These are phyloP conservation scores for Penicillium frequentans DNA, from an alignment of 2,329 filamentous ascomycete species.

Conservation along the genomic window DNA sequence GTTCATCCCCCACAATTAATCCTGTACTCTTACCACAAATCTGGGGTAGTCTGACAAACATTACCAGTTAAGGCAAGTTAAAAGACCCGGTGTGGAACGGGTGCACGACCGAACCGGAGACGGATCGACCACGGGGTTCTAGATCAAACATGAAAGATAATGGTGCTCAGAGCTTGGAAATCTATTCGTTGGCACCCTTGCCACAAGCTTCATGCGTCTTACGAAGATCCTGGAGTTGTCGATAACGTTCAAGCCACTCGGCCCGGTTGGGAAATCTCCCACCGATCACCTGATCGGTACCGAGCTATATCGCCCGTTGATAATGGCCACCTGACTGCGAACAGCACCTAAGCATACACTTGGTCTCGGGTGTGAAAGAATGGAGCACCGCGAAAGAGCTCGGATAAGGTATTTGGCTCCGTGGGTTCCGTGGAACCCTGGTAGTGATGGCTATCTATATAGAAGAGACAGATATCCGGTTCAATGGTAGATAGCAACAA, in stretches of 20 bases:
- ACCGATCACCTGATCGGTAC: slow-evolving; percentile 26
- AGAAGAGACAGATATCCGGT: slow-evolving; percentile 14
- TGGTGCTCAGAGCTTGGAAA: background rate
- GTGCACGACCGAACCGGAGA: slow-evolving; percentile 9
- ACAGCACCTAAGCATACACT: slow-evolving; percentile 10
- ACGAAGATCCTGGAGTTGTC: background rate
- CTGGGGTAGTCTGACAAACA: background rate
- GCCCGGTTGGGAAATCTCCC: slow-evolving; percentile 8
- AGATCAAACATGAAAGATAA: slow-evolving; percentile 4
- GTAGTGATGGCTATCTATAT: slow-evolving; percentile 17
- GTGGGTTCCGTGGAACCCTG: slow-evolving; percentile 8
- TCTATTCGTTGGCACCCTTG: slow-evolving; percentile 6
- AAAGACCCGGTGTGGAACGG: slow-evolving; percentile 9
- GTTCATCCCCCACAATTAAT: background rate
- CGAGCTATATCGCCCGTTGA: slow-evolving; percentile 17
- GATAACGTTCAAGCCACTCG: slow-evolving; percentile 22
- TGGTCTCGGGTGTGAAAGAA: slow-evolving; percentile 11
- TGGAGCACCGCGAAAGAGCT: slow-evolving; percentile 6
- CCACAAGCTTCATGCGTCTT: background rate
- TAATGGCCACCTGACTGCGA: slow-evolving; percentile 17
- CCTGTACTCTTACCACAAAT: background rate
- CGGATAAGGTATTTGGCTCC: slow-evolving; percentile 7
- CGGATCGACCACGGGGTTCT: slow-evolving; percentile 4
- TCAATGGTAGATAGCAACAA: slow-evolving; percentile 12
- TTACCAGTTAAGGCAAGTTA: slow-evolving; percentile 2